Evolutionary conservation across 2,329 filamentous ascomycete species (phyloP), one percentile per base, ranked within the genome.

Genomic region (Cordyceps cateniannulata): DNA sequence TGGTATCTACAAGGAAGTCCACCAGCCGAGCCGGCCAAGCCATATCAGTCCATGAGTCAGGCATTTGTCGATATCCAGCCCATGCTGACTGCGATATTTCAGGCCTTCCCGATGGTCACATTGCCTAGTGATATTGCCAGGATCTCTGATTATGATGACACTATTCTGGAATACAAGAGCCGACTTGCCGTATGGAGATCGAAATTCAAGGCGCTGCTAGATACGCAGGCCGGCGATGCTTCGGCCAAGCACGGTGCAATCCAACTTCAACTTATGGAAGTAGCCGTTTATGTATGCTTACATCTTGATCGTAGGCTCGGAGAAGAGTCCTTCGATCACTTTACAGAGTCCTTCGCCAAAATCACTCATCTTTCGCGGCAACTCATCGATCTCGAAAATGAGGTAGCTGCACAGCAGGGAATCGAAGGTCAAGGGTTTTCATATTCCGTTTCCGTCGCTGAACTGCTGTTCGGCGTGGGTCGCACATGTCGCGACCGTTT

Each of bases 341-440:
- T 50, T 25, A 51, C 47, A 9, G 20, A 24, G 1, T 59, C 55
- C 16, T 50, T 51, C 10, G 24, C 35, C 12, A 27, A n/a, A 3
- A 50, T 59, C 27, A 59, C 47, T 12, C 8, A 49, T 14, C 32
- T 49, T 12, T 24, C 47, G 14, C 20, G 55, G 35, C 45, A 59
- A 18, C 55, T 59, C 24, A 51, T 59, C 24, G 20, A 59, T 22
- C 55, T 59, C 22, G 55, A 59, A 25, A 59, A 29, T 20, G 55
- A 50, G 35, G 9, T 47, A 14, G 45, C 42, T 32, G 55, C 55
- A 29, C 42, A 35, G 47, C 55, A 59, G 3, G 55, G 55, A 22
- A 59, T 59, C n/a, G 55, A 59, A 24, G 55, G 55, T 10, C 55
- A 59, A 14, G 47, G 55, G 29, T 59, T 59, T 38, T 59, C 55